These are phyloP conservation scores for Claviceps capensis DNA, from an alignment of 2,329 filamentous ascomycete genomes.

Conservation along the genomic window DNA sequence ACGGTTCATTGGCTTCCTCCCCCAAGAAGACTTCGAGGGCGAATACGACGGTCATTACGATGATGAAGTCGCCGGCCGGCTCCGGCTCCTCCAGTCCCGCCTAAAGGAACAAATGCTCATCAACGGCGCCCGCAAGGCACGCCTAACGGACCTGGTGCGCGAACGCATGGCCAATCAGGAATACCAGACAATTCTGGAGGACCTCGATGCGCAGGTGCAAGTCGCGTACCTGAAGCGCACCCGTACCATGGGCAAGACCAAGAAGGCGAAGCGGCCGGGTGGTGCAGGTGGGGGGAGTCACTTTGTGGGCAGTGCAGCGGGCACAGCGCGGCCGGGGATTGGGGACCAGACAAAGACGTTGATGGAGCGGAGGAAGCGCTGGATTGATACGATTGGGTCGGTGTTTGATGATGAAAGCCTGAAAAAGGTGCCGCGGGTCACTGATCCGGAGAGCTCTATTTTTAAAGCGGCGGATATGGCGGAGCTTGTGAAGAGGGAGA, in stretches of 20 bases:
- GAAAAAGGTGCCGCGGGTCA: slow-evolving; percentile 51
- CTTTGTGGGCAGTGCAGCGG: slow-evolving; percentile 41
- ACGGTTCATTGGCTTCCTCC: slow-evolving; percentile 76
- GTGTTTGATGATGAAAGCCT: slow-evolving; percentile 78
- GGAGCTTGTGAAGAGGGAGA: slow-evolving; percentile 58
- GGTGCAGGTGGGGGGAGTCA: slow-evolving; percentile 62
- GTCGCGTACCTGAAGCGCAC: slow-evolving; percentile 93
- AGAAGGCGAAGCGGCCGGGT: slow-evolving; percentile 72
- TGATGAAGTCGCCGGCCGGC: slow-evolving; percentile 81
- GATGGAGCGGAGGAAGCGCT: slow-evolving; percentile 81
- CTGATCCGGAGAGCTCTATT: slow-evolving; percentile 53
- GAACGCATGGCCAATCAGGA: slow-evolving; percentile 94
- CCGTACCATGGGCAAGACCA: slow-evolving; percentile 83
- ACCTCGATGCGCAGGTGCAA: slow-evolving; percentile 89
- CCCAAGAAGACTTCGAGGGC: slow-evolving; percentile 46
- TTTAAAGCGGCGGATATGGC: slow-evolving; percentile 65
- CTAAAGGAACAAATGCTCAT: slow-evolving; percentile 71
- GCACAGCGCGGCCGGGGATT: slow-evolving; percentile 62
- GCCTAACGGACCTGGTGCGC: slow-evolving; percentile 74
- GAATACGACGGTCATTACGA: slow-evolving; percentile 86
- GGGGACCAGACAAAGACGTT: slow-evolving; percentile 82
- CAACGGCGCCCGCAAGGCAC: slow-evolving; percentile 82
- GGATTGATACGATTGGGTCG: slow-evolving; percentile 81
- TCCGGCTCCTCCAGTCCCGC: slow-evolving; percentile 72
- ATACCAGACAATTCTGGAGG: slow-evolving; percentile 91